phyloP scores from a whole-genome alignment of 2,329 filamentous ascomycete genomes.

The Fusarium pseudonygamai region DNA sequence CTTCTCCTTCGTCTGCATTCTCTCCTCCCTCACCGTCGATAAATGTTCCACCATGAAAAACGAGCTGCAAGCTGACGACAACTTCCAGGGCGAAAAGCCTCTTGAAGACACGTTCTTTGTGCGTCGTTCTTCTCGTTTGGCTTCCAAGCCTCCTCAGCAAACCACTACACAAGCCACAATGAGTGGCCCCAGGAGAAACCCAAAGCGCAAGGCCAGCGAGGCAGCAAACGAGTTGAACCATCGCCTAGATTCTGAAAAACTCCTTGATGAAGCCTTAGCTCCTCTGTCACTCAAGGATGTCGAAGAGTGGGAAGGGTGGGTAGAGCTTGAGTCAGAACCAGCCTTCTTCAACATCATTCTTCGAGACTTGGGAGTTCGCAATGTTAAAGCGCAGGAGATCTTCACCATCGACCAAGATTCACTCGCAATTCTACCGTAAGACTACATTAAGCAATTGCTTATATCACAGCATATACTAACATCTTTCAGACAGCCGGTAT shows the following conservation, averaged over 20 bases:
- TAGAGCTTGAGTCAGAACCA: constrained; percentile 90
- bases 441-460: too few species aligned
- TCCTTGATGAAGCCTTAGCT: constrained; percentile 58
- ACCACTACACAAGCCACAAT: constrained; percentile 11
- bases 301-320: constrained; percentile 75
- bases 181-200: constrained; percentile 48
- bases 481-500: constrained; percentile 71
- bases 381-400: constrained; percentile 80
- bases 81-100: constrained; percentile 6
- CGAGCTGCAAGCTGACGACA: constrained; percentile 10
- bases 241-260: constrained; percentile 49
- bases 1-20: neutral
- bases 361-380: constrained; percentile 77
- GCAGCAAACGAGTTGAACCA: constrained; percentile 41
- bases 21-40: neutral
- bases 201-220: constrained; percentile 57
- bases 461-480: constrained; percentile 12
- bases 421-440: constrained; percentile 70
- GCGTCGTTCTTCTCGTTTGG: constrained; percentile 37
- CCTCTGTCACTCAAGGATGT: constrained; percentile 63
- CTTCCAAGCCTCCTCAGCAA: constrained; percentile 5
- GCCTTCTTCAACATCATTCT: constrained; percentile 89
- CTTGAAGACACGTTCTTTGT: neutral
- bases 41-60: neutral
- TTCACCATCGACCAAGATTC: constrained; percentile 75